Evolutionary conservation across 805 yeast genomes (phyloP), one percentile per base, ranked within the genome.

Genomic region (Ogataea henricii): DNA sequence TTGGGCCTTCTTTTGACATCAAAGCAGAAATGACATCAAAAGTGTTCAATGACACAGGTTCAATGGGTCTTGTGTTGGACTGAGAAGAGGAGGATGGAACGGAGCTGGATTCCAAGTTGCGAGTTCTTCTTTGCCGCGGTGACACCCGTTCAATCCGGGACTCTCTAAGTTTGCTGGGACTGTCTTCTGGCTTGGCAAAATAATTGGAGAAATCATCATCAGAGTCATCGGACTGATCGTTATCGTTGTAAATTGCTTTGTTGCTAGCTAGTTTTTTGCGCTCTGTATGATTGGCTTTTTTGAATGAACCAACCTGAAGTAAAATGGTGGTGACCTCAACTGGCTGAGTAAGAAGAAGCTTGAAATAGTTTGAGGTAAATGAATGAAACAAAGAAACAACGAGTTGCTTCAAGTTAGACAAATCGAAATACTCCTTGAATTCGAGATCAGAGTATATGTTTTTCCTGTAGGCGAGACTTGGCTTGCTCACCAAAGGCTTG

Each of bases 261-360:
- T 4, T 30, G n/a, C n/a, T 20, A 3, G 44, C 9, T 21, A 18
- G 20, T 16, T 29, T 27, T n/a, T 14, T 4, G 40, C 44, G 29
- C 35, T 23, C 20, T 8, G 27, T 9, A 26, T 10, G 22, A 5
- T 25, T 14, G 9, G 13, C 57, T 22, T 69, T 65, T 18, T 63
- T 62, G 61, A 85, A 83, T 26, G 77, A 79, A 3, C 96, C 96
- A 12, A 88, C 85, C 65, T 94, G 98, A 47, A 90, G 68, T 22
- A 91, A 72, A 54, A 89, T 73, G 46, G 92, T 75, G 4, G 87
- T 80, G 14, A 88, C 85, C 57, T 92, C 97, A 65, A 91, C 84
- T 1, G 99, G 98, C 66, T 94, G 97, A 16, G 88, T 78, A 7
- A 87, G 62, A 26, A 89, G 65, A 38, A 84, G 81, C 50, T 82